Evolutionary conservation across 345 rosid species (phyloP), one percentile per base, ranked within the genome.

Genomic region (Gossypium stocksii): DNA sequence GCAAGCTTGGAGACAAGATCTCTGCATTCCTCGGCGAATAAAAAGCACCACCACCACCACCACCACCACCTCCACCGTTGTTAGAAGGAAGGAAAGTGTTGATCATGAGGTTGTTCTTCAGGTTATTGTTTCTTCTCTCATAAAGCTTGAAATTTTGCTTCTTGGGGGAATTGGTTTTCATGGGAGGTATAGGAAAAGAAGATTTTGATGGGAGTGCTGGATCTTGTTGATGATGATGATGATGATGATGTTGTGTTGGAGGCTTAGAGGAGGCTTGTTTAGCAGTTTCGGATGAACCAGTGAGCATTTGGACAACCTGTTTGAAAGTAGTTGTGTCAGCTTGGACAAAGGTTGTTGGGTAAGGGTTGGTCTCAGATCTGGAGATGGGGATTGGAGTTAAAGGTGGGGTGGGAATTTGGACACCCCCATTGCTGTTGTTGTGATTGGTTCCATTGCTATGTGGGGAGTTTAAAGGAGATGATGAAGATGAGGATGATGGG

Each of bases 281-380:
- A 15, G 83, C 91, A 8, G 91, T 84, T 70, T 89, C 91, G 3
- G 90, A 75, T 48, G 89, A 88, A 15, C 97, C 98, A 41, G 98
- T 92, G 22, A 92, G 97, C 97, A 92, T 87, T 77, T 94, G 98
- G 71, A 94, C 98, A 53, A 94, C 98, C 54, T 90, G 97, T 80
- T 90, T 94, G 93, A 92, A 94, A 81, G 83, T 86, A 62, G 92
- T 79, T 64, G 95, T 81, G 87, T 94, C 96, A 1, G 96, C 96
- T 74, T 94, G 98, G 63, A 94, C 97, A 71, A 94, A 94, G 73
- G 98, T 94, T 22, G 98, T 94, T 17, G 97, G 98, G 79, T 89
- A 90, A 75, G 98, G 98, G 81, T 86, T 94, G n/a, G 93, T 43
- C 69, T 95, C 94, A 82, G 97, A 92, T 87, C 97, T 91, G 86